Conservation (phyloP, 2,329 filamentous ascomycete species). For the Mycosphaerella sp. region DNA sequence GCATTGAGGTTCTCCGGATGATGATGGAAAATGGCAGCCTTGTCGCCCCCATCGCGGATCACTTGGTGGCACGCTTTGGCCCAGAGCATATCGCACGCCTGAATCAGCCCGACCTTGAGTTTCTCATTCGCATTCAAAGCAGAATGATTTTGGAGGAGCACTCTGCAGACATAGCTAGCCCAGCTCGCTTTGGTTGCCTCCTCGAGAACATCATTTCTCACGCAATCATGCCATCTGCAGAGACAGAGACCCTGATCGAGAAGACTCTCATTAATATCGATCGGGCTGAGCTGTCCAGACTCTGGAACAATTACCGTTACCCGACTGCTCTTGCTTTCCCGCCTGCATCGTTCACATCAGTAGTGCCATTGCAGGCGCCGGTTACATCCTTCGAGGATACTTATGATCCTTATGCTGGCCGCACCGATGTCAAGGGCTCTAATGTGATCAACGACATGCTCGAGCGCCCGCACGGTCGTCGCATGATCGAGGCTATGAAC, state of each 20-base stretch:
- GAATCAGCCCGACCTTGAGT: conserved; percentile 48
- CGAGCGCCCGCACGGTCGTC: conserved; percentile 68
- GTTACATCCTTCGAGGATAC: conserved; percentile 65
- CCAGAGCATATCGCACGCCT: conserved; percentile 55
- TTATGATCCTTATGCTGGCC: conserved; percentile 84
- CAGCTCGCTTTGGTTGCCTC: conserved; percentile 56
- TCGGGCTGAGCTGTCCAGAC: conserved; percentile 42
- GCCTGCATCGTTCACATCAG: conserved; percentile 47
- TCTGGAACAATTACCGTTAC: conserved; percentile 56
- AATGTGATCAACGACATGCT: conserved; percentile 84
- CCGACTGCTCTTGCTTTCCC: conserved; percentile 41
- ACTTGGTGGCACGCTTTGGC: conserved; percentile 55
- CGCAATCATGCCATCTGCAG: conserved; percentile 49
- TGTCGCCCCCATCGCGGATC: conserved; percentile 53
- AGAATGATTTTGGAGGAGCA: conserved; percentile 44
- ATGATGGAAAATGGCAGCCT: conserved; percentile 62
- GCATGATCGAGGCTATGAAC: conserved; percentile 68
- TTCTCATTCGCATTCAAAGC: conserved; percentile 56
- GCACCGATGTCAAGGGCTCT: conserved; percentile 89
- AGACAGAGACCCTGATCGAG: conserved; percentile 53
- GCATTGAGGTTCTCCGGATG: conserved; percentile 55
- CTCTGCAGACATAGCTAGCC: conserved; percentile 51
- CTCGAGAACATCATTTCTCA: conserved; percentile 52
- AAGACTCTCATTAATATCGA: conserved; percentile 52
- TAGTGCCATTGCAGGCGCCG: conserved; percentile 42